Base-by-base conservation (phyloP, 179 eudicot species). In the Spergularia azorica region DNA sequence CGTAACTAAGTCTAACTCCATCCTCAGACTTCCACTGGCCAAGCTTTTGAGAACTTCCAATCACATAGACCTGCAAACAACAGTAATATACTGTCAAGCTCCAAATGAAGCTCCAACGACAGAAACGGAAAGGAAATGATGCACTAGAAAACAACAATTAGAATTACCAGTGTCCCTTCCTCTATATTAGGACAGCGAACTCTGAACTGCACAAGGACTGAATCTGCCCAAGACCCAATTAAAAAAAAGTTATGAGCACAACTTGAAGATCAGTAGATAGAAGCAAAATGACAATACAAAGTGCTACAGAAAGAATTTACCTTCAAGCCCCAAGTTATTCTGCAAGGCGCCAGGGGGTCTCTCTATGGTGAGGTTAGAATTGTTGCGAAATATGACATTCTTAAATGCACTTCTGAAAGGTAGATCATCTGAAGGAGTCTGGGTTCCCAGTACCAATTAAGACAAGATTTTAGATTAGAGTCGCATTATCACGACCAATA, bases 351-450 rank as follows among this genome's bases (percentile, higher is more conserved):
- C 97, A 75, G 80, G 86, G 67, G 93, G 87, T 76, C 82, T 90
- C 80, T 89, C 94, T 32, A 84, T 73, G 57, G 84, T 77, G 73
- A 88, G 80, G 75, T 76, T 86, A 74, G 83, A 84, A 74, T 79
- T 85, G n/a, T 70, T 74, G 65, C 84, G 86, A 76, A 91, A 95
- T 62, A 95, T 91, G 77, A 93, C 98, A 83, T 93, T 79, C 80
- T 89, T 93, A 84, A 95, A 95, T 79, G 98, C 98, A 87, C 92
- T 95, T 90, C 76, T 91, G 78, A 84, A 90, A 76, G 97, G 89
- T 41, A 95, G 86, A 79, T 83, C 81, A 76, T 95, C 98, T 59
- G 97, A 88, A 81, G 95, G 95, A 73, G 86, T 87, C 98, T 95
- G 97, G 69, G 79, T 9, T 64, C 73, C 36, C 65, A 61, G 74